A percentile compares a stretch with the other conserved stretches of the same genome.
Evolutionary conservation across 1,284 basidiomycete species (phyloP).

Genomic region (Trichosporon faecale): DNA sequence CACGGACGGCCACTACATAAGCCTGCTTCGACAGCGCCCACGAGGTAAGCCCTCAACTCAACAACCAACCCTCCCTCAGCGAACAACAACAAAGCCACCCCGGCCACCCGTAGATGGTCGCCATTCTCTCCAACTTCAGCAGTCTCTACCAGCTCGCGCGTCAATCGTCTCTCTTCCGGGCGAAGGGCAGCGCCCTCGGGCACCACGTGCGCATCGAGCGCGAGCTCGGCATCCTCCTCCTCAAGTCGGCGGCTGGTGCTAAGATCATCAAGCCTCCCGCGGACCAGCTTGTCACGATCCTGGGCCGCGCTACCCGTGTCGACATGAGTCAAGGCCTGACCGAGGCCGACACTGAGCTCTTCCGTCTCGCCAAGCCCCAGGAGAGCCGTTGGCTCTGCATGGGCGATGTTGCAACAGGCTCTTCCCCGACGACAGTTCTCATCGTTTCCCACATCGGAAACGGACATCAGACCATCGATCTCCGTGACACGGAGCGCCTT

Average conservation of each 20-base stretch:
- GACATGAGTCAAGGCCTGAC: background rate
- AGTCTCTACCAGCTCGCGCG: background rate
- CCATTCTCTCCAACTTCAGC: background rate
- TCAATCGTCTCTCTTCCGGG: background rate
- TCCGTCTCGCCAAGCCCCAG: background rate
- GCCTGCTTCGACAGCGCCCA: background rate
- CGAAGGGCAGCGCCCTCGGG: background rate
- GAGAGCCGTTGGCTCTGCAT: background rate
- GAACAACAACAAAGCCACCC: background rate
- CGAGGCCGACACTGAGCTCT: background rate
- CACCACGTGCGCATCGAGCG: background rate
- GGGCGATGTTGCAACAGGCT: background rate
- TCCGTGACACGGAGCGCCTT: background rate
- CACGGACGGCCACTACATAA: background rate
- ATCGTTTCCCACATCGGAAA: background rate
- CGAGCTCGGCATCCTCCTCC: background rate
- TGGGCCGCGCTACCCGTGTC: background rate
- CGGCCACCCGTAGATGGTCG: background rate
- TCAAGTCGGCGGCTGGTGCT: background rate
- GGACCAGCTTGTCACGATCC: background rate
- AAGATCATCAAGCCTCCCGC: background rate
- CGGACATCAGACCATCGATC: background rate
- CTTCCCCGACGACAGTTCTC: background rate
- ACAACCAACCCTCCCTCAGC: too few species aligned
- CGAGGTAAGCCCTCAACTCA: background rate